phyloP scores from a whole-genome alignment of 805 yeast genomes.

The Cyberlindnera samutprakarnensis region DNA sequence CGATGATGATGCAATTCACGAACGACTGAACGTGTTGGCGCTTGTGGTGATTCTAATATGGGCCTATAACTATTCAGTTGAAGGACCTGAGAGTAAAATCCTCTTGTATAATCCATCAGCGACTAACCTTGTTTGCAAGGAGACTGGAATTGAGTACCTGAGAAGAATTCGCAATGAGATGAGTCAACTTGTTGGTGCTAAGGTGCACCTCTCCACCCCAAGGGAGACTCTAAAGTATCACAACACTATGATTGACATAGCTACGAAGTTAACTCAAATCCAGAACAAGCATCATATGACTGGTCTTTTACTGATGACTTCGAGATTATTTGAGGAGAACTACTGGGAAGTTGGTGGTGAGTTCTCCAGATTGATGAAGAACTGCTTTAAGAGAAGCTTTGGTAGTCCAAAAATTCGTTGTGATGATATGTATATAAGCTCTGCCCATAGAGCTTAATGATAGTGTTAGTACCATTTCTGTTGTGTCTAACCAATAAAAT shows the following conservation, averaged over 20 bases:
- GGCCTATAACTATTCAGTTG: constrained; percentile 40
- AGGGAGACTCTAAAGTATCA: constrained; percentile 32
- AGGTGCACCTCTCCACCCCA: constrained; percentile 22
- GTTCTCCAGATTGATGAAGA: constrained; percentile 41
- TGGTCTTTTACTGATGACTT: constrained; percentile 45
- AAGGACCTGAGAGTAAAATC: constrained; percentile 38
- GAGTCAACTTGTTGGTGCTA: constrained; percentile 25
- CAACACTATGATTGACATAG: constrained; percentile 33
- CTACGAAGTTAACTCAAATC: constrained; percentile 31
- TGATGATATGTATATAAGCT: constrained; percentile 39
- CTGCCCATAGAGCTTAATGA: constrained; percentile 21
- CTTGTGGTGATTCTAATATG: constrained; percentile 32
- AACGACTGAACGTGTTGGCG: constrained; percentile 29
- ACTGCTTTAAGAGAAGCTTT: constrained; percentile 47
- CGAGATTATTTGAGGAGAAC: constrained; percentile 31
- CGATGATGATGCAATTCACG: constrained; percentile 41
- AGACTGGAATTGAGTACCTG: constrained; percentile 44
- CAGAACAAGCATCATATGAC: constrained; percentile 40
- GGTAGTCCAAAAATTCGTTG: constrained; percentile 41
- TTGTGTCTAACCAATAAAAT: not conserved
- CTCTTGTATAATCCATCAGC: constrained; percentile 16
- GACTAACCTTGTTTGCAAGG: constrained; percentile 27
- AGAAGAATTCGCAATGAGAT: constrained; percentile 40
- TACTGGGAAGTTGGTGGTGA: constrained; percentile 55
- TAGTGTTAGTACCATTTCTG: not conserved